Evolutionary conservation across 2,329 filamentous ascomycete species (phyloP).

Genomic region (Pseudocercospora eumusae): DNA sequence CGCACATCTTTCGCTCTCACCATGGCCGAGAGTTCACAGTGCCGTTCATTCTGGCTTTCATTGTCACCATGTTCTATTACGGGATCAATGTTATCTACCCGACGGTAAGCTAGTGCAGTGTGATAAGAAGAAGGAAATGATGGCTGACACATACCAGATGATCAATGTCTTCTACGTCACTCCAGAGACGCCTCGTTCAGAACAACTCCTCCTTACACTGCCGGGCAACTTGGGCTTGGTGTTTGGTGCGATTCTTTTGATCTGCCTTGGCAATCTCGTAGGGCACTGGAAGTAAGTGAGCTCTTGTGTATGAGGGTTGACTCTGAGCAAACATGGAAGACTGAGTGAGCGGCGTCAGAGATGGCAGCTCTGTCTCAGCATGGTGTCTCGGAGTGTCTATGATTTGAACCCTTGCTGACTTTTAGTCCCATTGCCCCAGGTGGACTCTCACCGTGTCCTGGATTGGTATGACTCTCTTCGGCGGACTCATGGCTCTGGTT

Average conservation of each 20-base stretch:
- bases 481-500: slow-evolving; percentile 47
- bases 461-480: slow-evolving; percentile 53
- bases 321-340: too few species aligned
- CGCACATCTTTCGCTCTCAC: slow-evolving; percentile 49
- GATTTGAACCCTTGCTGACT: too few species aligned
- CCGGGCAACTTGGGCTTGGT: slow-evolving; percentile 51
- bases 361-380: too few species aligned
- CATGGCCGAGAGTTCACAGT: slow-evolving; percentile 50
- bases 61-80: slow-evolving; percentile 57
- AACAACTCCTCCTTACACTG: slow-evolving; percentile 40
- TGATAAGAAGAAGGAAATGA: neutral
- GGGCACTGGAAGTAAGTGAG: slow-evolving; percentile 44
- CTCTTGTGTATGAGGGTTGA: too few species aligned
- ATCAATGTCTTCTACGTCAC: slow-evolving; percentile 47
- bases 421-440: too few species aligned
- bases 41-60: slow-evolving; percentile 47
- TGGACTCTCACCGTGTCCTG: slow-evolving; percentile 50
- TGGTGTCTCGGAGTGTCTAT: too few species aligned
- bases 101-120: slow-evolving; percentile 26
- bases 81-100: slow-evolving; percentile 49
- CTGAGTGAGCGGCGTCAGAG: too few species aligned
- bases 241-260: slow-evolving; percentile 47
- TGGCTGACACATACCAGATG: slow-evolving; percentile 36
- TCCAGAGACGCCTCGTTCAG: slow-evolving; percentile 15
- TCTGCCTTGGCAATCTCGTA: slow-evolving; percentile 46